Conservation (phyloP, 2,329 filamentous ascomycete species). For the Aspergillus ochraceus region DNA sequence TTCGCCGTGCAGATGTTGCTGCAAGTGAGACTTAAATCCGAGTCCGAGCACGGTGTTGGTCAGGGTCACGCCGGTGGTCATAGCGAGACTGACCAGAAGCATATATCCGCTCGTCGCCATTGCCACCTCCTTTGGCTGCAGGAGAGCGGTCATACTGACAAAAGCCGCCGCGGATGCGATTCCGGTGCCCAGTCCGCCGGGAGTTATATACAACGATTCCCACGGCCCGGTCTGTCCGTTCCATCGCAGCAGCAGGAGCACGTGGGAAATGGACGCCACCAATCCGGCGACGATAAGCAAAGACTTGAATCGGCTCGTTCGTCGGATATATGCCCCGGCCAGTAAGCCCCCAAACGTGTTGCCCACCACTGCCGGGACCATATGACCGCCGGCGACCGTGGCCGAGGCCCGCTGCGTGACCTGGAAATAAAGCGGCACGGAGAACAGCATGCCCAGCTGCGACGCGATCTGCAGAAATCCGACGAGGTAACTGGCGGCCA, state of each 20-base stretch:
- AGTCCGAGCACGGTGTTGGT: slow-evolving; percentile 40
- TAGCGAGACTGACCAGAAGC: slow-evolving; percentile 45
- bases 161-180: slow-evolving; percentile 50
- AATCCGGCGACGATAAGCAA: slow-evolving; percentile 54
- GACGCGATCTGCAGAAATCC: slow-evolving; percentile 55
- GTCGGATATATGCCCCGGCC: slow-evolving; percentile 58
- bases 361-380: slow-evolving; percentile 67
- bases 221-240: slow-evolving; percentile 56
- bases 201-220: slow-evolving; percentile 62
- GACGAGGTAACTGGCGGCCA: slow-evolving; percentile 39
- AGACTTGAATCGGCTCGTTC: slow-evolving; percentile 60
- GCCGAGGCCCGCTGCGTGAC: slow-evolving; percentile 59
- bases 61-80: slow-evolving; percentile 41
- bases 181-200: slow-evolving; percentile 55
- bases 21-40: slow-evolving; percentile 35
- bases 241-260: slow-evolving; percentile 58
- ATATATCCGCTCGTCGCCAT: slow-evolving; percentile 53
- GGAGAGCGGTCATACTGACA: slow-evolving; percentile 50
- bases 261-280: slow-evolving; percentile 53
- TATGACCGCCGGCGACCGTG: slow-evolving; percentile 59
- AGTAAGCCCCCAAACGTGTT: slow-evolving; percentile 65
- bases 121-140: slow-evolving; percentile 49
- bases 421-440: slow-evolving; percentile 69
- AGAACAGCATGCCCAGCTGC: slow-evolving; percentile 65
- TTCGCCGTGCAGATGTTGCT: slow-evolving; percentile 29